Conservation (phyloP, 495 filamentous ascomycete genomes). For the Achaetomiella virescens region DNA sequence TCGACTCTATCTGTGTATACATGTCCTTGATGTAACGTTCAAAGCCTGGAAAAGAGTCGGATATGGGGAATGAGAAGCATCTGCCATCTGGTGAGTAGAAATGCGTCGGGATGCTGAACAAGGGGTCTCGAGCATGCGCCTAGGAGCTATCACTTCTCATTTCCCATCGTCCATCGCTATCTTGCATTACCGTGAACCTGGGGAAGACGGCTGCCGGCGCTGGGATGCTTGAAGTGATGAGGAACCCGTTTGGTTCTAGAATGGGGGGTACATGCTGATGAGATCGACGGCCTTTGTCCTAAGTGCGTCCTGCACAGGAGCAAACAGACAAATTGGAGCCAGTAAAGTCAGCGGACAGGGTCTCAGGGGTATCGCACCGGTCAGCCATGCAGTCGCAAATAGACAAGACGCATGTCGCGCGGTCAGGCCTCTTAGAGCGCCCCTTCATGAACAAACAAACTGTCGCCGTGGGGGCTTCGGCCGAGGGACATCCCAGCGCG, state of each 20-base stretch:
- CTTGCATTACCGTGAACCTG: neutral
- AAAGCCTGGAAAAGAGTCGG: too few species aligned
- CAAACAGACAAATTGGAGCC: constrained; percentile 2
- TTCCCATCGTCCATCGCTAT: neutral
- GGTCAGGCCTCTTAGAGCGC: neutral
- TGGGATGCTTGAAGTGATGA: neutral
- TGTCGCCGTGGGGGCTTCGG: constrained; percentile 6
- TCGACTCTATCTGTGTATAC: too few species aligned
- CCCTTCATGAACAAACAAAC: neutral
- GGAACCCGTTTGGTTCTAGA: neutral
- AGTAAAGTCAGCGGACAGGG: too few species aligned
- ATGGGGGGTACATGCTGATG: too few species aligned
- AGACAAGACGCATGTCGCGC: neutral
- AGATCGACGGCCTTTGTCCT: neutral
- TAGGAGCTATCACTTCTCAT: neutral
- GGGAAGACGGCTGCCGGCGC: constrained; percentile 1
- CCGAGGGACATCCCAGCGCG: neutral
- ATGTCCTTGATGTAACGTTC: too few species aligned
- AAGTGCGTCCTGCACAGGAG: neutral
- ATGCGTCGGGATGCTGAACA: neutral
- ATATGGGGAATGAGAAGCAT: too few species aligned
- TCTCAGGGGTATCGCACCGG: neutral
- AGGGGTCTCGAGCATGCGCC: neutral
- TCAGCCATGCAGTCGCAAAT: neutral
- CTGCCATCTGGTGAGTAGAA: neutral